Base-by-base conservation (phyloP, 2,329 filamentous ascomycete genomes). In the Monosporascus sp. region DNA sequence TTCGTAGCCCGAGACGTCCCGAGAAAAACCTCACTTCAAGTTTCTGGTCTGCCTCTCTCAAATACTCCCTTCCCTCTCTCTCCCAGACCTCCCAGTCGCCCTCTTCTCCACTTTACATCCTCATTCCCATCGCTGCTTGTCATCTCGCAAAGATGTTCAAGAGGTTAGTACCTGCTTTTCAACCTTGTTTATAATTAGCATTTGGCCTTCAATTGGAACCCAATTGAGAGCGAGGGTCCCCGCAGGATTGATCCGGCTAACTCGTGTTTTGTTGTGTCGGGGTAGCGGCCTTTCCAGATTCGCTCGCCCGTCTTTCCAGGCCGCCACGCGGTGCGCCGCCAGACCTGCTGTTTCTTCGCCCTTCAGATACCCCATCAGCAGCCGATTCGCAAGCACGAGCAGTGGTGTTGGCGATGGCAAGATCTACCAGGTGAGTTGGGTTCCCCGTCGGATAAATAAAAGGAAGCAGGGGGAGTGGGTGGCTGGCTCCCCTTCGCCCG, bases 121-220 rank as follows among this genome's bases (percentile, higher is more conserved):
- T 46, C 43, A 26, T 46, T n/a, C 43, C 72, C 75, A 80, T 78
- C 78, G 80, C 81, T 82, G 80, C 82, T 78, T 76, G 77, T 80
- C 80, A 84, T 85, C 83, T 79, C 75, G 75, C 80, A 88, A 35
- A 81, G 84, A 90, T 90, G 87, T 87, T 89, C 79, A 88, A 88
- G 86, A 89, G 86, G 87, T 90, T 76, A 76, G 85, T 82, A 68
- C 52, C 57, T 56, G 60, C 58, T 65, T 57, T 55, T 62, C 57
- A 50, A 71, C 58, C 38, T 47, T 61, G 50, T 63, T 60, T 67
- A 64, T 59, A 51, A 44, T 44, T 44, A 20, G 14, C n/a, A 20
- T 26, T 20, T 55, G 55, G 54, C 54, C 57, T 4, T 35, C 31
- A 35, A 61, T 58, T 58, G 26, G 58, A 58, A 55, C 53, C 57